Conservation (phyloP, 2,329 filamentous ascomycete species). For the Monilinia vaccinii-corymbosi region DNA sequence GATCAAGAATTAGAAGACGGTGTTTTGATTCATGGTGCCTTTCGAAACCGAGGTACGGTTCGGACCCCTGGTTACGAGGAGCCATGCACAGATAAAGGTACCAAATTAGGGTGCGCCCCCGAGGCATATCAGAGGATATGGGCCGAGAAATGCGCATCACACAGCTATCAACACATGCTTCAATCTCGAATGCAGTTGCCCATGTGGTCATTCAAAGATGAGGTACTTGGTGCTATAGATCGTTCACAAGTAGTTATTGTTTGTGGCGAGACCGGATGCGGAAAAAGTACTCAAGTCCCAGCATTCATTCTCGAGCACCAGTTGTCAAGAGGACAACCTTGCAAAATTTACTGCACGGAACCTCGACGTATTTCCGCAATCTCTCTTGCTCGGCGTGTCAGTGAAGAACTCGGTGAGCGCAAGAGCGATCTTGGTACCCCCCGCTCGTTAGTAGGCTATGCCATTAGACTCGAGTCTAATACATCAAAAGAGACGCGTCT, state of each 20-base stretch:
- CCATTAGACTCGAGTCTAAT: constrained; percentile 86
- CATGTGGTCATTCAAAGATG: constrained; percentile 76
- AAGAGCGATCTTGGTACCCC: constrained; percentile 72
- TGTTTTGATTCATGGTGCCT: constrained; percentile 68
- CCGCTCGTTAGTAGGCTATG: constrained; percentile 84
- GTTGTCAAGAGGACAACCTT: constrained; percentile 66
- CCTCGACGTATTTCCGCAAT: constrained; percentile 94
- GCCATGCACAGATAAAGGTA: constrained; percentile 29
- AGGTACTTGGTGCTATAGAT: constrained; percentile 70
- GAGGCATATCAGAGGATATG: constrained; percentile 48
- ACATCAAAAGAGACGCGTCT: constrained; percentile 72
- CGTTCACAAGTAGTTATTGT: constrained; percentile 81
- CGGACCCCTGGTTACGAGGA: constrained; percentile 44
- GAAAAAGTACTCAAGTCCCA: constrained; percentile 96
- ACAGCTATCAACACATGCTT: constrained; percentile 1
- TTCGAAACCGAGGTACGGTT: constrained; percentile 49
- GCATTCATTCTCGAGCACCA: constrained; percentile 88
- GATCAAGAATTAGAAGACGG: constrained; percentile 65
- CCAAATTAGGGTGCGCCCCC: constrained; percentile 17
- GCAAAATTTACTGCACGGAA: constrained; percentile 93
- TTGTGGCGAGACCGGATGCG: constrained; percentile 93
- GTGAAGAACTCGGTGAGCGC: constrained; percentile 84
- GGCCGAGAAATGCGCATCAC: constrained; percentile 61
- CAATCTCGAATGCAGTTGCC: constrained; percentile 70
- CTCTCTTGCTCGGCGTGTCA: constrained; percentile 84